These are phyloP conservation scores for Xylaria sp. DNA, from an alignment of 2,329 filamentous ascomycete species.

Conservation along the genomic window DNA sequence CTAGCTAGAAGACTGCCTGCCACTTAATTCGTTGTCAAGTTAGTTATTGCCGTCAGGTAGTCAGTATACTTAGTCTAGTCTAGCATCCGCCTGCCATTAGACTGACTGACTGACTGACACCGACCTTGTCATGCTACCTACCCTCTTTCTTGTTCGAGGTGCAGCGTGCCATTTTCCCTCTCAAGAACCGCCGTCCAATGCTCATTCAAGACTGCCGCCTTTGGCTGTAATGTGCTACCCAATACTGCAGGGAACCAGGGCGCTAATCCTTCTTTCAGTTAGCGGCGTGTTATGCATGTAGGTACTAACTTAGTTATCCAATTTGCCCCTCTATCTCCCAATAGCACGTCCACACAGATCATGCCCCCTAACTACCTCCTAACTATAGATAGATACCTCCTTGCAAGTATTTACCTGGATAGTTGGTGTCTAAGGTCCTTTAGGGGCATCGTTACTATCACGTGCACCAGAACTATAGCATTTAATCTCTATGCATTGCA, in stretches of 20 bases:
- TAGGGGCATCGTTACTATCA: not conserved
- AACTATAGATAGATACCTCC: not conserved
- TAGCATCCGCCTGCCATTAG: constrained; percentile 8
- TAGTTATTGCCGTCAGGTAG: not conserved
- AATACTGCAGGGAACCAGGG: constrained; percentile 26
- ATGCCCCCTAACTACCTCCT: not conserved
- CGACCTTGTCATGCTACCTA: constrained; percentile 24
- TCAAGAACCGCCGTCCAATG: constrained; percentile 29
- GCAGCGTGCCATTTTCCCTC: constrained; percentile 26
- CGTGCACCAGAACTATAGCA: not conserved
- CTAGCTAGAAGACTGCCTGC: not conserved
- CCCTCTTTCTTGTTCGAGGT: constrained; percentile 9
- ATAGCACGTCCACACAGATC: not conserved
- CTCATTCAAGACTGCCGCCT: constrained; percentile 26
- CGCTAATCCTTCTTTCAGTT: constrained; percentile 29
- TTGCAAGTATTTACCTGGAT: not conserved
- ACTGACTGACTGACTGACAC: constrained; percentile 16
- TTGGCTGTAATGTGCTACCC: constrained; percentile 7
- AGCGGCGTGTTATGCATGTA: constrained; percentile 28
- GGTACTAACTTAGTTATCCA: constrained; percentile 12
- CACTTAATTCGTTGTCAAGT: not conserved
- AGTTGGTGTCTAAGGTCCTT: not conserved
- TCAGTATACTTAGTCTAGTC: not conserved
- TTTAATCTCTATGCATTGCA: not conserved
- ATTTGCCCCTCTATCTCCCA: constrained; percentile 25